Conservation (phyloP, 2,329 filamentous ascomycete genomes). For the Pezicula rhizophila region DNA sequence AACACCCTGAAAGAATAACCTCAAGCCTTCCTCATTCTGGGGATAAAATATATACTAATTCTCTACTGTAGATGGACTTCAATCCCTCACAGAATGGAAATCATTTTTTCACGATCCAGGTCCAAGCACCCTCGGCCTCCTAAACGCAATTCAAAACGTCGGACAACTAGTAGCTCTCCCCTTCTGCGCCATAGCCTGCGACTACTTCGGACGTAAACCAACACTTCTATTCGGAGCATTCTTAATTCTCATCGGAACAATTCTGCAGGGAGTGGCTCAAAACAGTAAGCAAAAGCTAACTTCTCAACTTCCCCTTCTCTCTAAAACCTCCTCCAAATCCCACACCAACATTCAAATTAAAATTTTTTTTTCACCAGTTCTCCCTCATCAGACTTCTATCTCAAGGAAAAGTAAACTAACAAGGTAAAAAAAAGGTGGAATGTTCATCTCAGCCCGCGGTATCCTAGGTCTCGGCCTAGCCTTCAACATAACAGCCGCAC, state of each 20-base stretch:
- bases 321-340: too few relatives aligned
- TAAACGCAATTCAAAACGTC: slow-evolving; percentile 23
- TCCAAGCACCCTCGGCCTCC: slow-evolving; percentile 8
- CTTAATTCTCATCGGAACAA: slow-evolving; percentile 11
- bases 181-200: slow-evolving; percentile 16
- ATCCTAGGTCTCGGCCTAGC: slow-evolving; percentile 30
- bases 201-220: slow-evolving; percentile 14
- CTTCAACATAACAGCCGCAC: slow-evolving; percentile 25
- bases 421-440: slow-evolving; percentile 5
- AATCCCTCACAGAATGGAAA: slow-evolving; percentile 36
- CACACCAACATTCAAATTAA: too few relatives aligned
- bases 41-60: not conserved
- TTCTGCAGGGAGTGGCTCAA: slow-evolving; percentile 12
- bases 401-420: too few relatives aligned
- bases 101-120: slow-evolving; percentile 32
- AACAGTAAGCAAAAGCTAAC: slow-evolving; percentile 10
- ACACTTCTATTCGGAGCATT: slow-evolving; percentile 11
- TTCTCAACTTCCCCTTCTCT: too few relatives aligned
- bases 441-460: slow-evolving; percentile 28
- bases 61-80: slow-evolving; percentile 30
- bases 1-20: too few relatives aligned
- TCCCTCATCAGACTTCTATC: too few relatives aligned
- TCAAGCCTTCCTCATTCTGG: not conserved
- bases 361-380: too few relatives aligned
- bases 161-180: slow-evolving; percentile 19